Evolutionary conservation across 2,329 filamentous ascomycete species (phyloP), one percentile per base, ranked within the genome.

Genomic region (Aspergillus hortae): DNA sequence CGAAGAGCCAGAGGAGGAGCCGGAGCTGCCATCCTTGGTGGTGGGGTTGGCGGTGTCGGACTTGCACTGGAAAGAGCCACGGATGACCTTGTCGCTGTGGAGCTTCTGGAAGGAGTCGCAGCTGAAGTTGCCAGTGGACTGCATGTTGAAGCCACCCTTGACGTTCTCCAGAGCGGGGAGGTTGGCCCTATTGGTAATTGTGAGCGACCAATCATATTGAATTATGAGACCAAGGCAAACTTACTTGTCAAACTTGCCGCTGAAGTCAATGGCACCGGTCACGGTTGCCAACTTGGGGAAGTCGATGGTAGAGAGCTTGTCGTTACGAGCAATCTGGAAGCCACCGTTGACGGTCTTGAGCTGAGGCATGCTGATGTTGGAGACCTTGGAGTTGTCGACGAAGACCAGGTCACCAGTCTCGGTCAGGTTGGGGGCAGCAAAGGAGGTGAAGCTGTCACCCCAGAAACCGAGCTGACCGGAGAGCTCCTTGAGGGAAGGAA

Each of bases 251-350:
- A 96, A 95, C 77, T 85, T 88, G 66, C 94, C 94, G 64, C 86
- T 85, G 71, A 96, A 84, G 71, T 90, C 87, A 67, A 97, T 80
- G 64, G 90, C 90, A 76, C 92, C 92, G 58, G 79, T 82, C 53
- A 96, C 83, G 50, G 77, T 82, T 67, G 82, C 68, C 25, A 99
- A 82, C 58, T 78, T 69, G 56, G 81, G 80, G 75, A 97, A 88
- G 58, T 81, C 73, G 51, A 96, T 79, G 55, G 76, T 69, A 51
- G 74, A 62, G 32, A 96, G 81, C 51, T 79, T 77, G 55, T 90
- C 89, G 86, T 97, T 96, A 84, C 96, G 95, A 74, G 89, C 87
- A 67, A 99, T 84, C 62, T 88, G 85, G 70, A 95, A 83, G 70
- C 88, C 90, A 76, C 90, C 92, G 61, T 82, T 84, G 65, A 96